A percentile compares a stretch with the other conserved stretches of the same genome.
Evolutionary conservation across 108 stramenopile genomes (phyloP).

Genomic region (Aurantiochytrium sp.): DNA sequence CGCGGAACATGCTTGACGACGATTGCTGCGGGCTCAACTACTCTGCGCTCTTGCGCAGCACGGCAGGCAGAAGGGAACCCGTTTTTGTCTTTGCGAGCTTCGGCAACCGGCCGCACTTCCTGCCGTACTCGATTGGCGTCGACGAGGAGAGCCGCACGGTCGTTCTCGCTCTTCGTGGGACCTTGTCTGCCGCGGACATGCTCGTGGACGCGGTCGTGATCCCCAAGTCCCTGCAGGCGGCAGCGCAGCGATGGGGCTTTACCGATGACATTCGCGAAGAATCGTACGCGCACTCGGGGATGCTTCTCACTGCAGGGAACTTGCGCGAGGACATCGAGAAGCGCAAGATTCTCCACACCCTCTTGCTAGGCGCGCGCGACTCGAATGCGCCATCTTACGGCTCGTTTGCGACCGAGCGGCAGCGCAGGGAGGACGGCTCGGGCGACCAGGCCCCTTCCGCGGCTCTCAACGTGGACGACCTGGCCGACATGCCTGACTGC

Average conservation of each 20-base stretch:
- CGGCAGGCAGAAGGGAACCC: neutral
- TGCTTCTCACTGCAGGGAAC: conserved; percentile 40
- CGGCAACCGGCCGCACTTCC: conserved; percentile 25
- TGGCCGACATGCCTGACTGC: neutral
- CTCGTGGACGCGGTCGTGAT: conserved; percentile 50
- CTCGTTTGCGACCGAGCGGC: too few relatives aligned
- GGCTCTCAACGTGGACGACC: neutral
- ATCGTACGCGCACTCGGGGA: conserved; percentile 44
- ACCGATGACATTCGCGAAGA: neutral
- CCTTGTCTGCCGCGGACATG: conserved; percentile 54
- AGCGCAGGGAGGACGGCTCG: neutral
- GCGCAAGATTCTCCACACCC: neutral
- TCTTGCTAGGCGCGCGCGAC: neutral
- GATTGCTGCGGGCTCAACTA: conserved; percentile 5
- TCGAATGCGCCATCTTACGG: neutral
- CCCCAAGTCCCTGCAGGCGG: conserved; percentile 38
- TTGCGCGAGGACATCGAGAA: conserved; percentile 32
- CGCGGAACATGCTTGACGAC: conserved; percentile 5
- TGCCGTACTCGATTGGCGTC: conserved; percentile 49
- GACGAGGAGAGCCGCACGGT: conserved; percentile 47
- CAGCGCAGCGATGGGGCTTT: conserved; percentile 41
- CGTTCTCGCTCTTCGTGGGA: conserved; percentile 53
- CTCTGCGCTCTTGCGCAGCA: neutral
- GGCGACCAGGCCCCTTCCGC: neutral
- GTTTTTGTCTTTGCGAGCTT: conserved; percentile 41